phyloP scores from a whole-genome alignment of 352 stramenopile species.

The Globisporangium nodosum region DNA sequence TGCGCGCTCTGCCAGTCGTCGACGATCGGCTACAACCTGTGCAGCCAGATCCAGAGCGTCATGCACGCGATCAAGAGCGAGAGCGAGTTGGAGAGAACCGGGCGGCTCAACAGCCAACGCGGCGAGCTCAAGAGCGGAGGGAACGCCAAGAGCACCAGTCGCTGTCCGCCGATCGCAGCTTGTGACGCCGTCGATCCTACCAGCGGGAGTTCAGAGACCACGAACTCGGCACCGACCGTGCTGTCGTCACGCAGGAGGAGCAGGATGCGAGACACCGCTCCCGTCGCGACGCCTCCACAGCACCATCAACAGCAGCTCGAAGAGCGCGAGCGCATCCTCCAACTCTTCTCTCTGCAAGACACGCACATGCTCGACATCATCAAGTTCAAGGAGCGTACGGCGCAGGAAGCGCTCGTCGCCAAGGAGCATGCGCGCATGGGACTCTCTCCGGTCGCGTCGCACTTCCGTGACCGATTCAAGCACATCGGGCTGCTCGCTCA shows the following conservation, averaged over 20 bases:
- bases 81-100: slow-evolving; percentile 11
- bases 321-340: slow-evolving; percentile 22
- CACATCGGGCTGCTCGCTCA: slow-evolving; percentile 45
- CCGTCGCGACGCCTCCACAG: not conserved
- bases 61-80: slow-evolving; percentile 42
- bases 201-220: not conserved
- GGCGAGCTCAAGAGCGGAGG: slow-evolving; percentile 5
- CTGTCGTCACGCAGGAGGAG: slow-evolving; percentile 5
- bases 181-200: not conserved
- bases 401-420: slow-evolving; percentile 19
- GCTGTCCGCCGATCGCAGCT: not conserved
- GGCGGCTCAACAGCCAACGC: slow-evolving; percentile 7
- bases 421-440: slow-evolving; percentile 33
- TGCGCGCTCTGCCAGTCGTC: slow-evolving; percentile 52
- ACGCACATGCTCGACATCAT: slow-evolving; percentile 52
- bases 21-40: slow-evolving; percentile 59
- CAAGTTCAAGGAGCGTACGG: slow-evolving; percentile 58
- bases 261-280: not conserved
- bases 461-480: slow-evolving; percentile 68
- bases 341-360: slow-evolving; percentile 55
- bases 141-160: not conserved
- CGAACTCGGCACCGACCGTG: not conserved
- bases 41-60: slow-evolving; percentile 49
- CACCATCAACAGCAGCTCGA: slow-evolving; percentile 5
- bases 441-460: slow-evolving; percentile 40